These are phyloP conservation scores for Phialophora expanda DNA, from an alignment of 2,329 filamentous ascomycete genomes.

Conservation along the genomic window DNA sequence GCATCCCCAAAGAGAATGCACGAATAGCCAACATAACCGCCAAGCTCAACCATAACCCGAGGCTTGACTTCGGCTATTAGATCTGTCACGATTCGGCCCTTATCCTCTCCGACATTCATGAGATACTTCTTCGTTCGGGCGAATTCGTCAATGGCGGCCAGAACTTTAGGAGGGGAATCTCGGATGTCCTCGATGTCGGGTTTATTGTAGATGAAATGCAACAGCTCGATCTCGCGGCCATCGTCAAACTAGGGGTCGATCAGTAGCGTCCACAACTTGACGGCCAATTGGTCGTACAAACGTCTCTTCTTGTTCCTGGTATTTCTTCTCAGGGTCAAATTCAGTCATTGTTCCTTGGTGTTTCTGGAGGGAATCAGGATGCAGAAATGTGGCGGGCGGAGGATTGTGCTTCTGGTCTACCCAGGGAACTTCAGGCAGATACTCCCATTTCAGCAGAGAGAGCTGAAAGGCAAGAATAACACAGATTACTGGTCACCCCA, in stretches of 20 bases:
- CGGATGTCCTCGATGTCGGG: slow-evolving; percentile 67
- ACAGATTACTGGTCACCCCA: not conserved
- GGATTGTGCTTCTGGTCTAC: not conserved
- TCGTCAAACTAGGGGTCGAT: slow-evolving; percentile 63
- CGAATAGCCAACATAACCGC: slow-evolving; percentile 82
- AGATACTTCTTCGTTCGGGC: slow-evolving; percentile 69
- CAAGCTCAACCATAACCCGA: slow-evolving; percentile 74
- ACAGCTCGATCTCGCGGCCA: slow-evolving; percentile 73
- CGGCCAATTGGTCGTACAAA: slow-evolving; percentile 30
- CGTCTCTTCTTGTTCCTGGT: slow-evolving; percentile 37
- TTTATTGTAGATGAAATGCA: slow-evolving; percentile 70
- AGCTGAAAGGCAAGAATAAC: not conserved
- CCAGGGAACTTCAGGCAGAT: not conserved
- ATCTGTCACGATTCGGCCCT: slow-evolving; percentile 72
- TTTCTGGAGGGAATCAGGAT: not conserved
- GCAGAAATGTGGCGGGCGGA: not conserved
- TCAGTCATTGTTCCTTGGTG: slow-evolving; percentile 24
- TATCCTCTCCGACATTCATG: slow-evolving; percentile 80
- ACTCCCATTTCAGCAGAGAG: not conserved
- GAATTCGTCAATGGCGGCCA: slow-evolving; percentile 74
- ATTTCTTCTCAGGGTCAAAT: slow-evolving; percentile 35
- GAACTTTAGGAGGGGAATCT: slow-evolving; percentile 66
- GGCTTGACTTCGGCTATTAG: slow-evolving; percentile 72
- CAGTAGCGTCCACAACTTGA: not conserved
- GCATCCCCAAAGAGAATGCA: slow-evolving; percentile 75